Base-by-base conservation (phyloP, 345 rosid species). In the Syzygium oleosum region DNA sequence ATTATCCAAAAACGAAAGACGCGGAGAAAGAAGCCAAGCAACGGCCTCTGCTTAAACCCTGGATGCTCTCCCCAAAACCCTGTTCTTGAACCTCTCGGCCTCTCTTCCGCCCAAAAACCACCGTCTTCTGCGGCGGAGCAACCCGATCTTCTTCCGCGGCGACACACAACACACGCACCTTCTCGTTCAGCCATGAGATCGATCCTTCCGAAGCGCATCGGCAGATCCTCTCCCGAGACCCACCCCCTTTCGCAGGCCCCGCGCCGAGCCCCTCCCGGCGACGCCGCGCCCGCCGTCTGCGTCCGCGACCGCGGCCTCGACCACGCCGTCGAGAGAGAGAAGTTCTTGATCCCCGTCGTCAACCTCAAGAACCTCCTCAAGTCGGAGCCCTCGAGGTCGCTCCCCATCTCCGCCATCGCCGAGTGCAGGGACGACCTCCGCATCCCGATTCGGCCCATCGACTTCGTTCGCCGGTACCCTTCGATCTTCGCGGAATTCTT, bases 271-370 rank as follows among this genome's bases (percentile, higher is more conserved):
- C 16, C 84, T 16, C 68, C 87, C 94, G 88, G 80, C 91, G 89
- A 1, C 27, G 80, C 34, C 65, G 85, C 92, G 6, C 85, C 91
- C 55, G 84, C 90, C 91, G 93, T 89, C 88, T 93, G 91, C 89
- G 92, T 93, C 9, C 94, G 96, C 85, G 99, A 98, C 95, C 93
- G 99, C 51, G 99, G 99, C n/a, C 95, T 98, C 38, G 99, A 96
- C 92, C 99, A 98, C 92, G 96, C 93, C 4, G 99, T 98, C 17
- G 97, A 93, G 90, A 92, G 98, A 84, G 99, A 96, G 86, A 95
- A 94, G 88, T 95, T 96, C 90, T 95, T 96, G 68, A 92, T 91
- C 38, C 94, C 98, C 2, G 88, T 98, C 43, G 87, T 96, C 85
- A 87, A 90, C 90, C 89, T 96, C 88, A 98, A 98, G 80, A 91